Evolutionary conservation across 768 basidiomycete species (phyloP), one percentile per base, ranked within the genome.

Genomic region (Amanita pseudoporphyria): DNA sequence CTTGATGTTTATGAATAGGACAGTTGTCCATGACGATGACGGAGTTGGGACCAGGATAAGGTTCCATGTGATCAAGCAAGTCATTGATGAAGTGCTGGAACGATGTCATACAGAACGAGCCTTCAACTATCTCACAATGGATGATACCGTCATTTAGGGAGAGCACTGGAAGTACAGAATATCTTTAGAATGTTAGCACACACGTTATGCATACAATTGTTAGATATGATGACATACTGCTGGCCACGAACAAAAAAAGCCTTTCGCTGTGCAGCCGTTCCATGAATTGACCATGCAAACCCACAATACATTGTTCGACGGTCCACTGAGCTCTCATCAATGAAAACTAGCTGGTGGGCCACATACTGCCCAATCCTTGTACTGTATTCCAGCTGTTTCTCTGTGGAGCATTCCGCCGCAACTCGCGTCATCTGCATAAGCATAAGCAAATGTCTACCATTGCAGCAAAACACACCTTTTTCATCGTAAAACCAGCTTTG

Each of bases 261-360:
- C 24, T 55, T 47, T 6, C 53, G 52, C 14, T 54, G 52, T 21
- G 60, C 64, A n/a, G 53, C 47, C 1, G 28, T 21, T 1, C 64
- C 64, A 9, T 21, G 39, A 6, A 57, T 56, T 1, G 62, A 58
- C 66, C 67, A 70, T 3, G 56, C 65, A 9, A 32, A 49, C 16
- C 47, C 44, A 3, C 61, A 46, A 12, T 53, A 52, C 0, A 54
- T 51, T 2, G 60, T 66, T 5, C 52, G 53, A 1, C 58, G 54
- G 48, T 67, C 63, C 53, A 59, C 65, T 4, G 60, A 56, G 45
- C 58, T 62, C 47, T 69, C 68, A 47, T 71, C 68, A 1, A 67
- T 56, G 46, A 69, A 69, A 1, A 69, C 57, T 5, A 62, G 60
- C 43, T 60, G 58, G 18, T 63, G 58, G 9, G 57, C 45, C 5